Conservation (phyloP, 2,329 filamentous ascomycete species). For the Stylonectria norvegica region DNA sequence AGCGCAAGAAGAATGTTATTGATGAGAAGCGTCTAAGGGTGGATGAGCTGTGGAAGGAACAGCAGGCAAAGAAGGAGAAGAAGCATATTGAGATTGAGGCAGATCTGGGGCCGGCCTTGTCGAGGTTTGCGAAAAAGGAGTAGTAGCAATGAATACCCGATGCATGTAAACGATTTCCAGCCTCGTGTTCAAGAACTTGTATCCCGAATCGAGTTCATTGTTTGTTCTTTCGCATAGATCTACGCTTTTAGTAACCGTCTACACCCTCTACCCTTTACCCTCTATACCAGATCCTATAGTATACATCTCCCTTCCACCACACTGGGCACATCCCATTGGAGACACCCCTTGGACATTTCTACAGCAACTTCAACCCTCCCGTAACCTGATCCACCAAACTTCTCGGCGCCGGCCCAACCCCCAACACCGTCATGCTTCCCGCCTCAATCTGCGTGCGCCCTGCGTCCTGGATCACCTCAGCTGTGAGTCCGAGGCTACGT, state of each 20-base stretch:
- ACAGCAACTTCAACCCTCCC: constrained; percentile 79
- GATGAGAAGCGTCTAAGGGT: constrained; percentile 89
- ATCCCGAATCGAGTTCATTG: no score
- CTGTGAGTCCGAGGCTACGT: constrained; percentile 77
- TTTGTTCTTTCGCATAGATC: no score
- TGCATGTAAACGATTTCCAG: not conserved
- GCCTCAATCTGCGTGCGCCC: constrained; percentile 94
- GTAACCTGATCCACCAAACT: constrained; percentile 85
- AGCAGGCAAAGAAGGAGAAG: constrained; percentile 63
- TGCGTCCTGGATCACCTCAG: constrained; percentile 90
- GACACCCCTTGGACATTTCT: no score
- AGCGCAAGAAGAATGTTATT: constrained; percentile 87
- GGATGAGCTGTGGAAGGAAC: constrained; percentile 75
- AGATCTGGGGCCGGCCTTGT: constrained; percentile 80
- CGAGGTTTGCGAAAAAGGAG: constrained; percentile 75
- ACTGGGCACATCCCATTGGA: no score
- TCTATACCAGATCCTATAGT: no score
- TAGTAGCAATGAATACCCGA: constrained; percentile 33
- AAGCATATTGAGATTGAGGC: constrained; percentile 61
- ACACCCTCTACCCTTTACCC: no score
- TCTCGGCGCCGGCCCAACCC: constrained; percentile 77
- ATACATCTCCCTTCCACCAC: no score
- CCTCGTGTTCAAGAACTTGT: no score
- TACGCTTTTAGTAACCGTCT: no score
- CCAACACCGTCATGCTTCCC: constrained; percentile 88